Evolutionary conservation across 1,139 yeast genomes (phyloP).

Genomic region (Magnusiomyces suaveolens): DNA sequence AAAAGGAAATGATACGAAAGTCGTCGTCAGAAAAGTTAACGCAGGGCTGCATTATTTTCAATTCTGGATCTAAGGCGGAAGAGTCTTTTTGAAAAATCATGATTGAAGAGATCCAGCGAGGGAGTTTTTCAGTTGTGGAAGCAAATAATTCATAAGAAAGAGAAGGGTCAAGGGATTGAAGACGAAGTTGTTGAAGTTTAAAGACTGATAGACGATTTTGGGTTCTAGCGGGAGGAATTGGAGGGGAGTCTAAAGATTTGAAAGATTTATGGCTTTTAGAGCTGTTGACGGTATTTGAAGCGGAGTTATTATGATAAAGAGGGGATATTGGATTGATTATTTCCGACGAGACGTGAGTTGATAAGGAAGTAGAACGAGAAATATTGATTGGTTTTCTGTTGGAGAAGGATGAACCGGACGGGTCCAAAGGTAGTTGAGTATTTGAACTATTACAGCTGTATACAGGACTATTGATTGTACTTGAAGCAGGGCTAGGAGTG

Average conservation of each 20-base stretch:
- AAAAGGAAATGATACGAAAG: constrained; percentile 25
- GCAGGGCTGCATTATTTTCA: constrained; percentile 27
- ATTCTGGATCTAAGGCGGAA: constrained; percentile 30
- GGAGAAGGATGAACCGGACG: not conserved
- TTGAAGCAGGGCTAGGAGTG: not conserved
- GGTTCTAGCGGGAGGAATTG: not conserved
- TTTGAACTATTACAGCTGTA: not conserved
- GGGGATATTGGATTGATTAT: not conserved
- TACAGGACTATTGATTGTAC: not conserved
- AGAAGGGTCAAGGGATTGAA: not conserved
- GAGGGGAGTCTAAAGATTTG: not conserved
- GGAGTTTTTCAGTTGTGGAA: constrained; percentile 10
- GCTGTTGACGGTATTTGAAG: no score
- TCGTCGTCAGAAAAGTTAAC: constrained; percentile 22
- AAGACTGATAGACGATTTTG: not conserved
- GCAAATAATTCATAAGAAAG: constrained; percentile 13
- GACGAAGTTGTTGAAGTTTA: not conserved
- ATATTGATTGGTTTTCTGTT: not conserved
- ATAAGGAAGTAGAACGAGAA: not conserved
- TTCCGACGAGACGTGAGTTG: not conserved
- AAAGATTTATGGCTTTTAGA: no score
- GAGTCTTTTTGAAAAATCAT: constrained; percentile 31
- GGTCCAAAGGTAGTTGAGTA: not conserved
- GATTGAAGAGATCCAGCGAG: constrained; percentile 26
- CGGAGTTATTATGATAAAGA: no score